Evolutionary conservation across 345 rosid genomes (phyloP).

Genomic region (Corchorus capsularis): DNA sequence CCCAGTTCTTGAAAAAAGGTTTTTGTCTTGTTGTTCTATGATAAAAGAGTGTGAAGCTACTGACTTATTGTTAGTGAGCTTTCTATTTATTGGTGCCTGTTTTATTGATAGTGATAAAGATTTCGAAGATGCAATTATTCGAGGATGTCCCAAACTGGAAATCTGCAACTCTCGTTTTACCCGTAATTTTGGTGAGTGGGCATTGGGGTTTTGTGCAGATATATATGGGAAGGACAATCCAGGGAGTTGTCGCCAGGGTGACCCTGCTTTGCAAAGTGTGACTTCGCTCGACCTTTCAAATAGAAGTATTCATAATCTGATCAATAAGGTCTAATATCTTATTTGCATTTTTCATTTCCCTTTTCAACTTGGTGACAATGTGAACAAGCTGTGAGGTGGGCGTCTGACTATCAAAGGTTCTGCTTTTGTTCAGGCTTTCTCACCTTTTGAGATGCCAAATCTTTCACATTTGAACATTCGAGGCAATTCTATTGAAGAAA

Average conservation of each 20-base stretch:
- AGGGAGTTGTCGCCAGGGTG: conserved; percentile 35
- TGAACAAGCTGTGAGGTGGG: neutral
- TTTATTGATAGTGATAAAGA: conserved; percentile 46
- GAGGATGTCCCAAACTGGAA: conserved; percentile 69
- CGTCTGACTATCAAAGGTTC: conserved; percentile 15
- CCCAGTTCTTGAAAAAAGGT: conserved; percentile 64
- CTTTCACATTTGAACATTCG: conserved; percentile 72
- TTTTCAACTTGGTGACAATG: neutral
- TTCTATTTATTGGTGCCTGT: conserved; percentile 19
- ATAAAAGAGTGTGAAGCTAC: conserved; percentile 1
- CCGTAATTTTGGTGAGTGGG: conserved; percentile 72
- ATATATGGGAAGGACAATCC: conserved; percentile 69
- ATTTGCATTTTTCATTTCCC: neutral
- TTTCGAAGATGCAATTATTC: conserved; percentile 51
- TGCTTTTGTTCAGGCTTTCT: conserved; percentile 54
- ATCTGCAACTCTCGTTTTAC: conserved; percentile 81
- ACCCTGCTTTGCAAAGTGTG: conserved; percentile 52
- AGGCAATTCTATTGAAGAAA: conserved; percentile 63
- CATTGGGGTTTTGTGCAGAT: conserved; percentile 83
- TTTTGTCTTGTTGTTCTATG: conserved; percentile 23
- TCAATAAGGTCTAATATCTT: conserved; percentile 59
- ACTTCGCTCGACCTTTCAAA: conserved; percentile 77
- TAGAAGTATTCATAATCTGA: conserved; percentile 62
- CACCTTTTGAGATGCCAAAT: conserved; percentile 61
- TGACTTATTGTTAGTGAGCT: conserved; percentile 16